phyloP scores from a whole-genome alignment of 768 basidiomycete genomes.

The Termitomyces sp. region DNA sequence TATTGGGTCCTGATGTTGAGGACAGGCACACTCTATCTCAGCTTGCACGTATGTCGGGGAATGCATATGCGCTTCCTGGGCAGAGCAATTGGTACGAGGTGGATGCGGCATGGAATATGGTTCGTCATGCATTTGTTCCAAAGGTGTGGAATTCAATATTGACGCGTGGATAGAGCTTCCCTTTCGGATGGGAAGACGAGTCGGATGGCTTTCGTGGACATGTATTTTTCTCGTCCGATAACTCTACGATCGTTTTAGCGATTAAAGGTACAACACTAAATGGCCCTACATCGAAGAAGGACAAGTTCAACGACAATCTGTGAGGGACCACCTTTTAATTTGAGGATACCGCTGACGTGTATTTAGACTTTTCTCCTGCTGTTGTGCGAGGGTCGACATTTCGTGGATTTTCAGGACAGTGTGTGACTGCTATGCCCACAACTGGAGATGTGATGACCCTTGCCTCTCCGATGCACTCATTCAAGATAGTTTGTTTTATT shows the following conservation, averaged over 20 bases:
- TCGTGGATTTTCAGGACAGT: slow-evolving; percentile 85
- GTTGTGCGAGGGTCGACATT: slow-evolving; percentile 87
- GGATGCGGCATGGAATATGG: slow-evolving; percentile 70
- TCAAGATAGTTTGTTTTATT: slow-evolving; percentile 91
- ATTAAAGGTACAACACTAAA: slow-evolving; percentile 87
- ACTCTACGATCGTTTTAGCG: slow-evolving; percentile 80
- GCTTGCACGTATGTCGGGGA: slow-evolving; percentile 84
- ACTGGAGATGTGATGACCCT: slow-evolving; percentile 71
- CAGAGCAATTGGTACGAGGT: slow-evolving; percentile 80
- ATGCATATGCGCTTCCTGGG: slow-evolving; percentile 81
- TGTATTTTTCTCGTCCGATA: slow-evolving; percentile 77
- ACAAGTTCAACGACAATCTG: slow-evolving; percentile 92
- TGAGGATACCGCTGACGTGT: background rate
- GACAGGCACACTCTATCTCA: slow-evolving; percentile 79
- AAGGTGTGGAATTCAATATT: slow-evolving; percentile 8
- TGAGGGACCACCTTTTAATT: slow-evolving; percentile 20
- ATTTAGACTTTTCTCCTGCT: slow-evolving; percentile 75
- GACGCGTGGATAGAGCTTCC: slow-evolving; percentile 57
- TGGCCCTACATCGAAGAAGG: slow-evolving; percentile 85
- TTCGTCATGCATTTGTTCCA: slow-evolving; percentile 21
- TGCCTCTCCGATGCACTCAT: slow-evolving; percentile 85
- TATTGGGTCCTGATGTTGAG: slow-evolving; percentile 74
- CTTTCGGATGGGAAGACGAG: slow-evolving; percentile 73
- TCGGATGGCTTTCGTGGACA: slow-evolving; percentile 91
- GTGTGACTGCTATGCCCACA: slow-evolving; percentile 79